Evolutionary conservation across 177 flowering plant genomes (phyloP).

Genomic region (Vitis hybrid): DNA sequence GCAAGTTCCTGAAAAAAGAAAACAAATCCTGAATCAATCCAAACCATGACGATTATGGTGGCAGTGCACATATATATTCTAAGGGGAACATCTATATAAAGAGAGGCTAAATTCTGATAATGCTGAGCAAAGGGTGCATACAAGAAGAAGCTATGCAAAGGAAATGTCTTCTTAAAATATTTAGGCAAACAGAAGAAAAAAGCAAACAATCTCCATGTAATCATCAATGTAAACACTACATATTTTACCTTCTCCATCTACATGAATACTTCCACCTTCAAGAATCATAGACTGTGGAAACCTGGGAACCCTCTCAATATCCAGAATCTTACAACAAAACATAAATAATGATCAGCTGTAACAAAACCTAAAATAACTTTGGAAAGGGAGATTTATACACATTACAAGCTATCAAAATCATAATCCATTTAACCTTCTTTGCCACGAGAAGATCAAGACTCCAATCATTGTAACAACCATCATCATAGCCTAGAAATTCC

Average conservation of each 20-base stretch:
- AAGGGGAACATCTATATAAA: too few relatives aligned
- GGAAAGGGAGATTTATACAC: neutral
- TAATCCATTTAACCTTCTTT: conserved; percentile 51
- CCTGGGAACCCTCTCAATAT: conserved; percentile 70
- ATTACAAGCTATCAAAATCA: conserved; percentile 6
- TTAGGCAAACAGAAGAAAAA: neutral
- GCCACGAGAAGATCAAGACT: conserved; percentile 81
- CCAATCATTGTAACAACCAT: conserved; percentile 92
- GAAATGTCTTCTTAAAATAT: neutral
- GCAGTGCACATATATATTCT: too few relatives aligned
- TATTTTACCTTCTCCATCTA: conserved; percentile 85
- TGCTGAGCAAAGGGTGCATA: neutral
- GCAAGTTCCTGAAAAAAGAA: conserved; percentile 74
- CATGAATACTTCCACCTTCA: conserved; percentile 99
- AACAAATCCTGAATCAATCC: conserved; percentile 3
- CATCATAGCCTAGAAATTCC: conserved; percentile 56
- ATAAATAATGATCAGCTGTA: neutral
- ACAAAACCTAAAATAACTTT: neutral
- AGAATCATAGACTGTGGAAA: conserved; percentile 75
- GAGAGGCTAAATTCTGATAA: too few relatives aligned
- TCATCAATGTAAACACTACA: neutral
- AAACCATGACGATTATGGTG: neutral
- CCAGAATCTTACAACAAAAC: conserved; percentile 55
- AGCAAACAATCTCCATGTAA: neutral
- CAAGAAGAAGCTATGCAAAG: neutral